Base-by-base conservation (phyloP, 202 grass and related monocot species). In the Musa balbisiana region DNA sequence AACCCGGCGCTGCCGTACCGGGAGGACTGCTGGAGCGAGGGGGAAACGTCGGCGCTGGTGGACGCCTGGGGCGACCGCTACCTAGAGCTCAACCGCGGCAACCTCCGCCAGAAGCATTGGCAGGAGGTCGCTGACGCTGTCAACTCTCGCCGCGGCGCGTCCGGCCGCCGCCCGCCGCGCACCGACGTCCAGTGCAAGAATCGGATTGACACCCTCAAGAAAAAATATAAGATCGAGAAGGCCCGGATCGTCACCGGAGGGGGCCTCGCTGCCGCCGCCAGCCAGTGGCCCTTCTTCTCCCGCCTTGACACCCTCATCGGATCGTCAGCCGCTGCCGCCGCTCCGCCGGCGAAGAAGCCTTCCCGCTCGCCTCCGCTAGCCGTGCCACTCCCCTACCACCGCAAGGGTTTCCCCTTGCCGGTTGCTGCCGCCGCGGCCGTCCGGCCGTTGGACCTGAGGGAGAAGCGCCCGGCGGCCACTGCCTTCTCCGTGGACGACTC, bases 21-120 rank as follows among this genome's bases (percentile, higher is more conserved):
- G 73, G 94, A 98, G 88, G 94, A 98, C 49, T 98, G 94, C 87
- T 98, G 94, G 94, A 98, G 94, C 90, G 94, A 98, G 74, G 94
- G 88, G 70, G 91, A 98, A 87, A 98, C 91, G 33, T 84, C 83
- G 2, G 94, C 87, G 71, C 81, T 98, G 55, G 94, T 98, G 1
- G 72, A 73, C 67, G 91, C 91, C 19, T 98, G 94, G 94, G 94
- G 94, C 51, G 90, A 79, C 77, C 82, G 91, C 66, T 98, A 92
- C 79, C 49, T 92, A 25, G 94, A 93, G 63, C 85, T 98, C 73
- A 98, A 93, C 82, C 86, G 94, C 21, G 94, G 94, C 8, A 97
- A 91, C 79, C 94, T 97, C 62, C 88, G 94, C 54, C 94, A 97
- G 90, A 93, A 97, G 84, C 90, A 97, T 77, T 97, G 94, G 94